A percentile compares a stretch with the other conserved stretches of the same genome.
Conservation (phyloP, 306 rosid genomes). For the Fagus sylvatica region DNA sequence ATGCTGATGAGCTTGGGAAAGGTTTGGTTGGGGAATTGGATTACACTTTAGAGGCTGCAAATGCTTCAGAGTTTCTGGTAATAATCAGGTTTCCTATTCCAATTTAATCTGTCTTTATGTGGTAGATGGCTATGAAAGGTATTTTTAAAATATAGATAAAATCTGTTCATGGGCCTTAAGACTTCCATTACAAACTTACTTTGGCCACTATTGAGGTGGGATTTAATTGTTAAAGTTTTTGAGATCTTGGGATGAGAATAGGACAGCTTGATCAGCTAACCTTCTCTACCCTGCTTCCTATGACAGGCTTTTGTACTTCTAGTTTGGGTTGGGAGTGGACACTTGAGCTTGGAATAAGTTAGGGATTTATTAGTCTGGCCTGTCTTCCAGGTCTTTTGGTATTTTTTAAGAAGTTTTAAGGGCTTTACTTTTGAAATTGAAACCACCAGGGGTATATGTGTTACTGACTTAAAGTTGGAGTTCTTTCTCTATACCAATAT, state of each 20-base stretch:
- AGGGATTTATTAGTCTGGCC: background rate
- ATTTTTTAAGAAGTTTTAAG: background rate
- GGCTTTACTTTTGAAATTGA: background rate
- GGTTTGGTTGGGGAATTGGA: conserved; percentile 91
- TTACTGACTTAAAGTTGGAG: background rate
- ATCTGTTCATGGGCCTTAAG: background rate
- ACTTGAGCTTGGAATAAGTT: background rate
- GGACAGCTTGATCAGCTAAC: background rate
- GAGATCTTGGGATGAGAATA: background rate
- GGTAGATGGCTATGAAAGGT: background rate
- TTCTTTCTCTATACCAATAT: background rate
- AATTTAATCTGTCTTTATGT: conserved; percentile 3
- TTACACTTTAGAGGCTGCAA: conserved; percentile 85
- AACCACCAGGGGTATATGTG: background rate
- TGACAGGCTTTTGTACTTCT: background rate
- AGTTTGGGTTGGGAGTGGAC: background rate
- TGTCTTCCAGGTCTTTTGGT: background rate
- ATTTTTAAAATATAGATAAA: background rate
- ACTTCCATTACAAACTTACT: background rate
- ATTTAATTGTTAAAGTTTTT: background rate
- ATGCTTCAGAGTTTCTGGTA: conserved; percentile 86
- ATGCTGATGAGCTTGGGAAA: conserved; percentile 96
- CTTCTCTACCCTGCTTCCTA: background rate
- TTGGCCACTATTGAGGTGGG: background rate
- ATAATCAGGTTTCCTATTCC: conserved; percentile 14